Evolutionary conservation across 345 rosid genomes (phyloP).

Genomic region (Durio zibethinus): DNA sequence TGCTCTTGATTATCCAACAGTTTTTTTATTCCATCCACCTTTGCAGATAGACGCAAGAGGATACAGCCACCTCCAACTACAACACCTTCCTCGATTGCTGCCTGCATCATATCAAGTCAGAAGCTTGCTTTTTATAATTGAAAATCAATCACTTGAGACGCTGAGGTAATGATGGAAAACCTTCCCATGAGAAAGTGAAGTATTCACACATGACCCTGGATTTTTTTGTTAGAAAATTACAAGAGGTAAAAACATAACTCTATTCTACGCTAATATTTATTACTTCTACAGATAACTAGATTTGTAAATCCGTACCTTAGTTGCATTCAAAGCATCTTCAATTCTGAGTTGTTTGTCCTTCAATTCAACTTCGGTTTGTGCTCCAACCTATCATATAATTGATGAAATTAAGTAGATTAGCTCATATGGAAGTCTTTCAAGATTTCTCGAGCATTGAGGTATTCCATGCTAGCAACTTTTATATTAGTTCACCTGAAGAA

Average conservation of each 20-base stretch:
- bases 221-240: not conserved
- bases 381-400: conserved; percentile 65
- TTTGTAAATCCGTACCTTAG: conserved; percentile 51
- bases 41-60: conserved; percentile 67
- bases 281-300: not conserved
- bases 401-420: conserved; percentile 15
- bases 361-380: conserved; percentile 83
- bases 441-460: not conserved
- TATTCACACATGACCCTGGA: not conserved
- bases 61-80: conserved; percentile 92
- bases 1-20: conserved; percentile 73
- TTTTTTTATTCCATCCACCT: conserved; percentile 65
- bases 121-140: not conserved
- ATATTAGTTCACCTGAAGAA: conserved; percentile 59
- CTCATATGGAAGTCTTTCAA: not conserved
- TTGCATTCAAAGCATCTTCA: conserved; percentile 94
- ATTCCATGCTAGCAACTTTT: not conserved
- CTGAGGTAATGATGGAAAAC: not conserved
- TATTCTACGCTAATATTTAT: not conserved
- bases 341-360: conserved; percentile 83
- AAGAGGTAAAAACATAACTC: not conserved
- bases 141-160: not conserved
- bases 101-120: conserved; percentile 43
- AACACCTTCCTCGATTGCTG: conserved; percentile 93
- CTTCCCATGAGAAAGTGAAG: not conserved